These are phyloP conservation scores for Fusarium sp. DNA, from an alignment of 2,329 filamentous ascomycete genomes.

Conservation along the genomic window DNA sequence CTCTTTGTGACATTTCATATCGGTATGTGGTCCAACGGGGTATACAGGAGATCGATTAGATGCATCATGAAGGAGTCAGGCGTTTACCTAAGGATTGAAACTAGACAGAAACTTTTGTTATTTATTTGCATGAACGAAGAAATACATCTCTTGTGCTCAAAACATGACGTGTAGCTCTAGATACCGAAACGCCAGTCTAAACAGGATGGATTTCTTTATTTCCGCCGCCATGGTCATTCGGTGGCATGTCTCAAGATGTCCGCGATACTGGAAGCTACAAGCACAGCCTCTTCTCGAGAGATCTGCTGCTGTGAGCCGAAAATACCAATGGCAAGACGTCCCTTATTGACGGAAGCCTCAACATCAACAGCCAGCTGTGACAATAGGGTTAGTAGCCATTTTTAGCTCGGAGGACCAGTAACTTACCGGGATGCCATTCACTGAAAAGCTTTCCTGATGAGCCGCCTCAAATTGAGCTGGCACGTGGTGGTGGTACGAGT, in stretches of 20 bases:
- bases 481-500: neutral
- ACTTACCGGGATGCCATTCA: conserved; percentile 44
- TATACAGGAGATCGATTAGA: neutral
- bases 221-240: neutral
- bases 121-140: neutral
- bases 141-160: neutral
- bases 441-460: conserved; percentile 37
- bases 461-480: conserved; percentile 9
- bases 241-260: conserved; percentile 16
- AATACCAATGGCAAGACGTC: conserved; percentile 51
- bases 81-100: conserved; percentile 1
- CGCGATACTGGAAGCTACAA: conserved; percentile 41
- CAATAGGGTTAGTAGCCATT: neutral
- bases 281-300: conserved; percentile 37
- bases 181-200: neutral
- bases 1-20: neutral
- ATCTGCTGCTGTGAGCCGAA: conserved; percentile 49
- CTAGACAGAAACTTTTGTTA: conserved; percentile 1
- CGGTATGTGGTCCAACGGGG: neutral
- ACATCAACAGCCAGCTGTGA: conserved; percentile 52
- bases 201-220: neutral
- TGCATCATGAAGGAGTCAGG: conserved; percentile 26
- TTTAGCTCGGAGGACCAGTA: too few species aligned
- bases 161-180: neutral
- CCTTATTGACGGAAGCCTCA: conserved; percentile 49